These are phyloP conservation scores for Fusarium incarnatum DNA, from an alignment of 2,329 filamentous ascomycete species.

Conservation along the genomic window DNA sequence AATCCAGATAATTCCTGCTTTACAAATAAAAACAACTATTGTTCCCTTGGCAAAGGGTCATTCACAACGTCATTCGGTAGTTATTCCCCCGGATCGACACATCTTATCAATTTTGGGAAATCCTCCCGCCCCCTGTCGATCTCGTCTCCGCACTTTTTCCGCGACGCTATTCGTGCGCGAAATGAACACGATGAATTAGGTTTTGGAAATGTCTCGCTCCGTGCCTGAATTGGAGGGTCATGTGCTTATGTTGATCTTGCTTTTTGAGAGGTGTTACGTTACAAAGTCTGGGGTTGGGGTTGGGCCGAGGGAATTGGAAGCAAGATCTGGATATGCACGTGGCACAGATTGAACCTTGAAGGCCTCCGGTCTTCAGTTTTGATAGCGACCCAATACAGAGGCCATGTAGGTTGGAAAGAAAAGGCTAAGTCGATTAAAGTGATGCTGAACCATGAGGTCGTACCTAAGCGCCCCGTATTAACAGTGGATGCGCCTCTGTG, in stretches of 20 bases:
- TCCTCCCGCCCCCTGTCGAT: conserved; percentile 20
- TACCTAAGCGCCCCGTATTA: not conserved
- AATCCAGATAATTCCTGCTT: not conserved
- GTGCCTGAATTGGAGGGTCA: conserved; percentile 6
- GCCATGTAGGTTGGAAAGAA: accelerated
- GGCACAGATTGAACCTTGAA: not conserved
- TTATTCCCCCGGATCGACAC: conserved; percentile 26
- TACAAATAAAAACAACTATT: not conserved
- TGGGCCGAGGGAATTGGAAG: not conserved
- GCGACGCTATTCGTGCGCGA: conserved; percentile 26
- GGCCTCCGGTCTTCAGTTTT: not conserved
- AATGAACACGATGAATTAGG: conserved; percentile 3
- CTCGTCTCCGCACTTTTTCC: conserved; percentile 19
- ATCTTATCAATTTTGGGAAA: conserved; percentile 9
- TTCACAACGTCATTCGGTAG: conserved; percentile 27
- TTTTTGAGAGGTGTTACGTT: not conserved
- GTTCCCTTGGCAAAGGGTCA: not conserved
- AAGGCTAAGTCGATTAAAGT: not conserved
- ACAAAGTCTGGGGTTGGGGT: not conserved
- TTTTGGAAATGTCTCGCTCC: conserved; percentile 1
- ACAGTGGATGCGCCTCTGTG: conserved; percentile 35
- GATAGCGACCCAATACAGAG: not conserved
- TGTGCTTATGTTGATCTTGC: conserved; percentile 21
- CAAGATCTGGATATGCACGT: not conserved
- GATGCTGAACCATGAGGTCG: too few species aligned